Conservation (phyloP, 23 red algal genomes). For the Gracilariopsis chorda region DNA sequence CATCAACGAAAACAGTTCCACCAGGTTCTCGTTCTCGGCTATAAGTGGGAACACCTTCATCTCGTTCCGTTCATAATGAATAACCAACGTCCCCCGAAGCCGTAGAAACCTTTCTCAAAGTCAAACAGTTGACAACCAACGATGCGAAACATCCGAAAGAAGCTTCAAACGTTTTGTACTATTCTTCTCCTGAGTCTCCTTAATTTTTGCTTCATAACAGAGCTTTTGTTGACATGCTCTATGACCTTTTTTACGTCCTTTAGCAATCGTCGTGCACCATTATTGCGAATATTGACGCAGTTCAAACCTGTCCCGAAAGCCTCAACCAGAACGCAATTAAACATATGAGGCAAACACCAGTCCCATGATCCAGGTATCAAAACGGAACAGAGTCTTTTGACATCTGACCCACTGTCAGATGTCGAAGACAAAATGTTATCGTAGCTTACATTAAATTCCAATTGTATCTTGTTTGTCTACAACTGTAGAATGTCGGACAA, state of each 20-base stretch:
- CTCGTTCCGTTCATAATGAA: neutral
- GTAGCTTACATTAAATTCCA: neutral
- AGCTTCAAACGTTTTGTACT: neutral
- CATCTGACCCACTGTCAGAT: conserved; percentile 7
- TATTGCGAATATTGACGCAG: neutral
- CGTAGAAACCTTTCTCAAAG: neutral
- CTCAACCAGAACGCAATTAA: neutral
- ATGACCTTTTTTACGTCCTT: neutral
- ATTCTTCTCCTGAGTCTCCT: neutral
- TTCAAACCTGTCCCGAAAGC: conserved; percentile 4
- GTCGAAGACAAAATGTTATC: neutral
- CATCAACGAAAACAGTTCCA: neutral
- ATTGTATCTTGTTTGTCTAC: neutral
- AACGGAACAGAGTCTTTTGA: neutral
- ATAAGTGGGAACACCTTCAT: neutral
- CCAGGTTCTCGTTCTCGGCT: neutral
- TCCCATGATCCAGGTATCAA: neutral
- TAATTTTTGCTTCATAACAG: neutral
- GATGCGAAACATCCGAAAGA: neutral
- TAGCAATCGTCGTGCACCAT: neutral
- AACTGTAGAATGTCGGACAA: neutral
- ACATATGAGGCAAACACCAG: neutral
- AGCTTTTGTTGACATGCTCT: conserved; percentile 23
- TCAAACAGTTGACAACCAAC: neutral
- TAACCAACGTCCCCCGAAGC: neutral